Percentiles rank a stretch among this genome's conserved stretches.
Evolutionary conservation across 176 grass and related monocot species (phyloP).

Genomic region (Elaeis guineensis): DNA sequence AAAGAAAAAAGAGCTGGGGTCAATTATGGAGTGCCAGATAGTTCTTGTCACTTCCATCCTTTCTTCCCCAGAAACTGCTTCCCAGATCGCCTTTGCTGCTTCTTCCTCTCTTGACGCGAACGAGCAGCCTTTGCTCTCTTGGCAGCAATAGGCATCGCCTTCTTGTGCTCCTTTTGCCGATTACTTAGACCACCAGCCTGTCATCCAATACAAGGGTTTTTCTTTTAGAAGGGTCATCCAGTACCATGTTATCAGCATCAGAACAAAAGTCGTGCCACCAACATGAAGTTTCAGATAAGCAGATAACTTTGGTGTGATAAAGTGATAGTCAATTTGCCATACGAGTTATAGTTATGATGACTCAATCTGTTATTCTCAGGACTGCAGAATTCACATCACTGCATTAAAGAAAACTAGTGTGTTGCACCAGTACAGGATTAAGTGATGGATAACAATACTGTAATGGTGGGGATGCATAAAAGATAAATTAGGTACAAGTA

Average conservation of each 20-base stretch:
- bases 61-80: conserved; percentile 81
- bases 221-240: no score
- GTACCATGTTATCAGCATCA: neutral
- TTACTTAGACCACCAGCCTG: conserved; percentile 79
- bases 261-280: neutral
- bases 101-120: conserved; percentile 58
- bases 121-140: conserved; percentile 52
- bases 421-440: no score
- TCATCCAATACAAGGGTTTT: conserved; percentile 1
- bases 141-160: conserved; percentile 69
- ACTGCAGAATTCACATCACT: no score
- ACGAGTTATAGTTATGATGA: no score
- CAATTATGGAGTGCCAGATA: neutral
- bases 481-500: no score
- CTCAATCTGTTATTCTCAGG: no score
- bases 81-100: conserved; percentile 26
- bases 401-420: no score
- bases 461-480: no score
- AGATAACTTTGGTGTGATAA: no score
- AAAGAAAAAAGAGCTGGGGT: neutral
- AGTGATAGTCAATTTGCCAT: no score
- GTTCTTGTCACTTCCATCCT: conserved; percentile 63
- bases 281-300: neutral
- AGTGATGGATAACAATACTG: no score
- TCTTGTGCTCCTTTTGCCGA: conserved; percentile 76